Evolutionary conservation across 768 basidiomycete species (phyloP).

Genomic region (Mrakia hoshinonis): DNA sequence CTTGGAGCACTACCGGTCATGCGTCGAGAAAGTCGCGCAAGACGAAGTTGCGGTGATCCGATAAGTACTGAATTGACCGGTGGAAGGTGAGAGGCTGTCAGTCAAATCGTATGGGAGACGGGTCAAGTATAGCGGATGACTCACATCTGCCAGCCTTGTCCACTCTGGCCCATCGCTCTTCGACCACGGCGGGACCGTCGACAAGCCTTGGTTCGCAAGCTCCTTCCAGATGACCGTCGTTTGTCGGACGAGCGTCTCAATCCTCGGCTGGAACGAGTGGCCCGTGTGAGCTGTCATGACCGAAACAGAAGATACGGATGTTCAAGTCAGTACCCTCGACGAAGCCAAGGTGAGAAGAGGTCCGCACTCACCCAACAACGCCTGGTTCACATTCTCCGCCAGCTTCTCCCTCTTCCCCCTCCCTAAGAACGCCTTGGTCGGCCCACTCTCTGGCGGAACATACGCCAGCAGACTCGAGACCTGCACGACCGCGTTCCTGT

Average conservation of each 20-base stretch:
- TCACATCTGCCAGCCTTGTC: conserved; percentile 20
- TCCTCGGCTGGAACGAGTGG: background rate
- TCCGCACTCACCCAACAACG: conserved; percentile 74
- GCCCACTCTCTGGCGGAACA: conserved; percentile 36
- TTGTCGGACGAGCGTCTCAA: conserved; percentile 16
- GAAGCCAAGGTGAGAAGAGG: background rate
- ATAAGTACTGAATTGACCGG: background rate
- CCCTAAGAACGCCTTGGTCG: conserved; percentile 63
- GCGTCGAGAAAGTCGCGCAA: conserved; percentile 18
- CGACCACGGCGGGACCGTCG: conserved; percentile 24
- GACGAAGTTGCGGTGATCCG: conserved; percentile 1
- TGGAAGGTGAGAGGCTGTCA: background rate
- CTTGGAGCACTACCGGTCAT: background rate
- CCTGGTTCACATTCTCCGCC: conserved; percentile 79
- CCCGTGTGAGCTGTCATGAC: conserved; percentile 17
- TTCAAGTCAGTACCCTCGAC: background rate
- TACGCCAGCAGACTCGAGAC: conserved; percentile 79
- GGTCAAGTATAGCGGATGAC: background rate
- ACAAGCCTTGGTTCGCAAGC: conserved; percentile 9
- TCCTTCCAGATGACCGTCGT: conserved; percentile 20
- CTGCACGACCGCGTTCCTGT: conserved; percentile 60
- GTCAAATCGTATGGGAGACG: background rate
- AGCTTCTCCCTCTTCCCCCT: conserved; percentile 69
- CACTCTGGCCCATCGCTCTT: conserved; percentile 21
- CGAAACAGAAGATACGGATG: background rate